Evolutionary conservation across 2,329 filamentous ascomycete species (phyloP).

Genomic region (Chaetomium sp.): DNA sequence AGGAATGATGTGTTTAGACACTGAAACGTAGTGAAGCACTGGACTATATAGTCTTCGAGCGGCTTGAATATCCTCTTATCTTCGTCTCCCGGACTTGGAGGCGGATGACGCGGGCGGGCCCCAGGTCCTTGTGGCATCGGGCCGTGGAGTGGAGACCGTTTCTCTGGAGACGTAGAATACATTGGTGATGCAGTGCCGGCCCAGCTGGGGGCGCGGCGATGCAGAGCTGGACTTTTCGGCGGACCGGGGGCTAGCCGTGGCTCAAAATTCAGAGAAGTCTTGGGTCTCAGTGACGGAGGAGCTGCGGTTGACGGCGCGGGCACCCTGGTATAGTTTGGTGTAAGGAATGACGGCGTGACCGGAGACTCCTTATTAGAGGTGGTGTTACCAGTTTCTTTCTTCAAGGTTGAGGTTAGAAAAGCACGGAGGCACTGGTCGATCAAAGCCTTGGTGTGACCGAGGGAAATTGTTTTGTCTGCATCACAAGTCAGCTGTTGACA

Average conservation of each 20-base stretch:
- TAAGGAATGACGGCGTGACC: background rate
- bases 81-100: constrained; percentile 38
- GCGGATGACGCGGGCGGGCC: constrained; percentile 20
- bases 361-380: constrained; percentile 3
- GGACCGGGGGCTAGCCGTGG: constrained; percentile 9
- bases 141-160: constrained; percentile 32
- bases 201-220: constrained; percentile 38
- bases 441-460: constrained; percentile 61
- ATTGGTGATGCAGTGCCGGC: constrained; percentile 41
- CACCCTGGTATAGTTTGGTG: constrained; percentile 14
- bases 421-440: constrained; percentile 45
- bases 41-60: constrained; percentile 75
- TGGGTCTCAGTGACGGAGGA: constrained; percentile 14
- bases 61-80: constrained; percentile 69
- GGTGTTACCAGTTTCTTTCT: constrained; percentile 15
- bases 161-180: constrained; percentile 50
- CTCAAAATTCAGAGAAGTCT: constrained; percentile 14
- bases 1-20: constrained; percentile 78
- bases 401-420: constrained; percentile 42
- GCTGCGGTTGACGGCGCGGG: background rate
- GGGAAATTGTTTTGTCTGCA: constrained; percentile 49
- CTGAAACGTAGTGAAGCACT: constrained; percentile 68
- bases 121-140: constrained; percentile 20
- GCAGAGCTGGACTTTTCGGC: background rate
- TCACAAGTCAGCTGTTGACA: background rate